phyloP scores from a whole-genome alignment of 441 rosid species.

The Bruguiera hainesii region DNA sequence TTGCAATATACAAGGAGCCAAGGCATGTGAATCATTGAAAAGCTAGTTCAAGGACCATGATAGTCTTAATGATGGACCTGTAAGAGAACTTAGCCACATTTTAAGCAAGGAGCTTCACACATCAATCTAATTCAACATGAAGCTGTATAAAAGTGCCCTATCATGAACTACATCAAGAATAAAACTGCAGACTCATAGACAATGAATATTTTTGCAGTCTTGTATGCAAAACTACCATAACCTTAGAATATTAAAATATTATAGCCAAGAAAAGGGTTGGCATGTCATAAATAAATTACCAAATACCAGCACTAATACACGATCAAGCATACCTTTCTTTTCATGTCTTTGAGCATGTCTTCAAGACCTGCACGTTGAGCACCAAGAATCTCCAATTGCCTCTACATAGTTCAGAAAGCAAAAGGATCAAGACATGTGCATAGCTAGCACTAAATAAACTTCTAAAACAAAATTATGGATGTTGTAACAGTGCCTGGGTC shows the following conservation, averaged over 20 bases:
- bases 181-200: no score
- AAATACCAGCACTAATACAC: slow-evolving; percentile 6
- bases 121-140: no score
- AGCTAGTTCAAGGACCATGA: no score
- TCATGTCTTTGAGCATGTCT: slow-evolving; percentile 98
- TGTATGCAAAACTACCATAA: background rate
- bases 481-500: no score
- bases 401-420: slow-evolving; percentile 40
- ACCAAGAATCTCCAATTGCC: slow-evolving; percentile 96
- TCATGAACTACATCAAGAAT: no score
- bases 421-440: slow-evolving; percentile 14
- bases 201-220: no score
- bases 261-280: background rate
- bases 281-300: background rate
- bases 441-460: background rate
- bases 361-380: slow-evolving; percentile 97
- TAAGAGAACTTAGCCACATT: no score
- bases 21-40: no score
- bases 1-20: no score
- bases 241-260: background rate
- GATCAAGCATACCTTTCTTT: slow-evolving; percentile 64
- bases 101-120: no score
- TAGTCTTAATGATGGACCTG: no score
- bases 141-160: no score
- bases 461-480: background rate